Evolutionary conservation across 257 asterid species (phyloP).

Genomic region (Solanum commersonii): DNA sequence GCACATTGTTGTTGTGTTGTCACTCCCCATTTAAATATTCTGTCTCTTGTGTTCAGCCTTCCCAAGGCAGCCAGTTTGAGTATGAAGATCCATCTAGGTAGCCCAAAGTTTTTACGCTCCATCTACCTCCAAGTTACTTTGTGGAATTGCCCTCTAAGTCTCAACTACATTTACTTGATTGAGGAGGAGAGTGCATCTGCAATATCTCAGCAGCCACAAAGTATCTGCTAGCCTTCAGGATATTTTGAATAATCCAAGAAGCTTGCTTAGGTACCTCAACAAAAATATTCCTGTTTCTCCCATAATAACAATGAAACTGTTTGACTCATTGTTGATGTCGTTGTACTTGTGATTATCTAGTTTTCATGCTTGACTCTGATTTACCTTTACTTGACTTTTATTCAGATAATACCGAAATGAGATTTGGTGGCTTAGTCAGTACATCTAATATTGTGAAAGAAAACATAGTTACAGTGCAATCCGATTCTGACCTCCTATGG

Average conservation of each 20-base stretch:
- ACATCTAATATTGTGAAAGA: slow-evolving; percentile 68
- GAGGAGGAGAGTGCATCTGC: not conserved
- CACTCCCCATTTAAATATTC: not conserved
- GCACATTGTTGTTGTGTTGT: not conserved
- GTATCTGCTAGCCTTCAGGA: not conserved
- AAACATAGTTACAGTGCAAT: slow-evolving; percentile 54
- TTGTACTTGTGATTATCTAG: not conserved
- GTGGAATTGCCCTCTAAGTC: not conserved
- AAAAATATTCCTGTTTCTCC: not conserved
- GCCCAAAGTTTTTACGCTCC: not conserved
- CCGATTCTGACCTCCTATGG: slow-evolving; percentile 86
- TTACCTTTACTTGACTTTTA: not conserved
- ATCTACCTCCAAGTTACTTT: not conserved
- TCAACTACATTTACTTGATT: not conserved
- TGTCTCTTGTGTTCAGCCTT: not conserved
- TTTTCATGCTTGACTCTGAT: not conserved
- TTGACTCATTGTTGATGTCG: not conserved
- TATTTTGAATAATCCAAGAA: not conserved
- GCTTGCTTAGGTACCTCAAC: not conserved
- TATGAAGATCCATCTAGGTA: not conserved
- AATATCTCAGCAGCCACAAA: not conserved
- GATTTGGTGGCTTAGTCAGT: slow-evolving; percentile 79
- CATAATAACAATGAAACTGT: not conserved
- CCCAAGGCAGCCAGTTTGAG: not conserved
- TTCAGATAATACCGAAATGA: slow-evolving; percentile 68